These are phyloP conservation scores for Bjerkandera adusta DNA, from an alignment of 1,284 basidiomycete species.

Conservation along the genomic window DNA sequence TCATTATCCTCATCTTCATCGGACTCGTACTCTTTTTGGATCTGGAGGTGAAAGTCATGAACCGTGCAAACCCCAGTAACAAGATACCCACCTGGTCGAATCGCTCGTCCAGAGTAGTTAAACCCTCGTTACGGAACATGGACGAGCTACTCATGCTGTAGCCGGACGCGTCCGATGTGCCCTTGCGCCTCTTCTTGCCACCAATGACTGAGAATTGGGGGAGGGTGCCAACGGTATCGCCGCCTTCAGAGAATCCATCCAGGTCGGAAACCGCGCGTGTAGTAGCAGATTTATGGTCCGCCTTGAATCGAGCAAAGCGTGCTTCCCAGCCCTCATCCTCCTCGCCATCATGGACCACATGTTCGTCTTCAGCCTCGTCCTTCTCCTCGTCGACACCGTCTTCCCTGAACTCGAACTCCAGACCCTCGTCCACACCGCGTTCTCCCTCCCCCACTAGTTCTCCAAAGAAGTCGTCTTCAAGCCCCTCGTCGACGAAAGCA, in stretches of 20 bases:
- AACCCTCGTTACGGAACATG: slow-evolving; percentile 90
- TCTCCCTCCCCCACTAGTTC: slow-evolving; percentile 78
- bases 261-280: slow-evolving; percentile 44
- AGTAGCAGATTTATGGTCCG: slow-evolving; percentile 37
- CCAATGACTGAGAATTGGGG: slow-evolving; percentile 75
- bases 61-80: neutral
- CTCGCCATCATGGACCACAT: slow-evolving; percentile 21
- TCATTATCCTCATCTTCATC: slow-evolving; percentile 60
- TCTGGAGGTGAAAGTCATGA: slow-evolving; percentile 32
- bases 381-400: slow-evolving; percentile 41
- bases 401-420: slow-evolving; percentile 72
- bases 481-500: slow-evolving; percentile 80
- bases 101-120: slow-evolving; percentile 87
- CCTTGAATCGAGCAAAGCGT: slow-evolving; percentile 78
- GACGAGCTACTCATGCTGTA: slow-evolving; percentile 98
- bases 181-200: slow-evolving; percentile 73
- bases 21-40: slow-evolving; percentile 77
- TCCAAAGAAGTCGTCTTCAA: slow-evolving; percentile 73
- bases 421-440: slow-evolving; percentile 48
- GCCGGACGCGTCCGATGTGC: slow-evolving; percentile 81
- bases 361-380: slow-evolving; percentile 29
- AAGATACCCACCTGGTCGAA: slow-evolving; percentile 79
- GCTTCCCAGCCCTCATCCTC: slow-evolving; percentile 61
- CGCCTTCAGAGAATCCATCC: slow-evolving; percentile 65
- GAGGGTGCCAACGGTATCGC: slow-evolving; percentile 76